Evolutionary conservation across 192 early-diverging fungal genomes (phyloP), one percentile per base, ranked within the genome.

Genomic region (Coemansia sp.): DNA sequence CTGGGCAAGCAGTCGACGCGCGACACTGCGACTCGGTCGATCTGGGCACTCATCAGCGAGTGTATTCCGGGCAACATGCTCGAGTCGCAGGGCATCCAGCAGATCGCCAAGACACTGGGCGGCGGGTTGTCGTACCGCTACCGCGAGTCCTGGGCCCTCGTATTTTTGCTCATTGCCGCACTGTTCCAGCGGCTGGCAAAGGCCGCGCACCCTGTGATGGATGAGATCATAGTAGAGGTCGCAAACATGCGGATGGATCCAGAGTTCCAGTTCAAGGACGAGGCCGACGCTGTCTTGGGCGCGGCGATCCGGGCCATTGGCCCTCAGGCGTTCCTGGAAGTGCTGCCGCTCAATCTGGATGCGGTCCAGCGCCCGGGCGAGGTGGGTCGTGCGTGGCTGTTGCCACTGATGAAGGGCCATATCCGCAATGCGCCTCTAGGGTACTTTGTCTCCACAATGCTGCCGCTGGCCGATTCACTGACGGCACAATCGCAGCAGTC

Each of bases 311-410:
- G 82, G 21, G 80, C 83, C 5, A 73, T 94, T 39, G 94, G 92
- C 7, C 82, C 94, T 14, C 80, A 85, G 47, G 60, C 55, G 18
- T 93, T 96, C 51, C 65, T 91, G 40, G 40, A 66, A 16, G 60
- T 85, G 5, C 62, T 92, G 9, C 90, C 91, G 7, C 67, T 97
- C 23, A 98, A 98, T 63, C 81, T 98, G 42, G 85, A 86, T 35
- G 67, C 60, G 17, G 61, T 60, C 26, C 65, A 74, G 17, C 38
- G 44, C 36, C 47, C 54, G 40, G 54, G 42, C 33, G 41, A 48
- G 5, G 60, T 75, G n/a, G 85, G 88, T 26, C 82, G 96, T 32
- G 91, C 96, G 0, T 98, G 92, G 79, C 78, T 98, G 27, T 75
- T 98, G 45, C 85, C 94, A 19, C 56, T 91, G 38, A 81, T 96